Conservation (phyloP, 768 basidiomycete genomes). For the Calocybe indica region DNA sequence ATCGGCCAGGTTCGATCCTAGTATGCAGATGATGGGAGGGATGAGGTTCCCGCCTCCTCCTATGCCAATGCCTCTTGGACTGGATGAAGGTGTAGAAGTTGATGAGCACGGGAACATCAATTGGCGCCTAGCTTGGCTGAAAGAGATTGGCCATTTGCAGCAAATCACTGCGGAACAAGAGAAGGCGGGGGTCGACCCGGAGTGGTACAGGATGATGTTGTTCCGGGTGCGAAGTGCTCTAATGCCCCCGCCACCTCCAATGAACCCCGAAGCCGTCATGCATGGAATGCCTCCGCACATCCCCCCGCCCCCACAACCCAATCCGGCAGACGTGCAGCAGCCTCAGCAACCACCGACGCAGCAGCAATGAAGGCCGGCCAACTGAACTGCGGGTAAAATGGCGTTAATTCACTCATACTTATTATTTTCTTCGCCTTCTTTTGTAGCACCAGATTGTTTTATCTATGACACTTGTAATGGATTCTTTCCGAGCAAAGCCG, state of each 20-base stretch:
- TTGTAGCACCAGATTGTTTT: no score
- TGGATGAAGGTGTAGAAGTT: constrained; percentile 61
- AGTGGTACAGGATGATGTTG: constrained; percentile 86
- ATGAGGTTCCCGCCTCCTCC: constrained; percentile 57
- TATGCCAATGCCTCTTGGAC: constrained; percentile 51
- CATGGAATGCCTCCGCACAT: constrained; percentile 39
- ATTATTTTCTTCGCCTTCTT: no score
- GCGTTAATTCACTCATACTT: no score
- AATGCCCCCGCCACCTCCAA: constrained; percentile 41
- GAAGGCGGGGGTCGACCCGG: constrained; percentile 72
- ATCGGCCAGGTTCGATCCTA: constrained; percentile 61
- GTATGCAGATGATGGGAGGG: constrained; percentile 61
- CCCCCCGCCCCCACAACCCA: constrained; percentile 28
- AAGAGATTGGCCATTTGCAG: constrained; percentile 71
- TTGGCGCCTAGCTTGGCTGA: constrained; percentile 77
- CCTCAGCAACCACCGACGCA: constrained; percentile 21
- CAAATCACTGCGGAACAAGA: constrained; percentile 79
- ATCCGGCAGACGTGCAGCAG: constrained; percentile 33
- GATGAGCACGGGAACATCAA: constrained; percentile 78
- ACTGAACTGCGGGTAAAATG: no score
- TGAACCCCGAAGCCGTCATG: constrained; percentile 44
- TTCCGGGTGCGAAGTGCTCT: constrained; percentile 70
- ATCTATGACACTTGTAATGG: no score
- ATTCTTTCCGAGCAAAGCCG: no score
- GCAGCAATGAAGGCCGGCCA: constrained; percentile 16